Evolutionary conservation across 768 basidiomycete genomes (phyloP).

Genomic region (Phylloporus sp.): DNA sequence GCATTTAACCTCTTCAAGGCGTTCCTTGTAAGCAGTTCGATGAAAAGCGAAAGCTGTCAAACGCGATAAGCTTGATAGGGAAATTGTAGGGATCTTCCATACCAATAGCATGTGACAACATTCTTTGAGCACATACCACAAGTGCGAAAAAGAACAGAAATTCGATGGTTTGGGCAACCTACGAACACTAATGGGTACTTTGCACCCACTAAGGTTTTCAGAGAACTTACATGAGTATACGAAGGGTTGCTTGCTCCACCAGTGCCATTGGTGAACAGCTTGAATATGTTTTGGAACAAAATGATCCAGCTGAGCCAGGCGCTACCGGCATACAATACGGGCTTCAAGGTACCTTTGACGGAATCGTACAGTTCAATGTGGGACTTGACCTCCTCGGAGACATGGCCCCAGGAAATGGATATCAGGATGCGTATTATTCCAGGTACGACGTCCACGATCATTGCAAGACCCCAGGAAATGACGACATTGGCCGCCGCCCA

Average conservation of each 20-base stretch:
- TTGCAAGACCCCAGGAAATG: constrained; percentile 75
- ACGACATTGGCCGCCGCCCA: constrained; percentile 78
- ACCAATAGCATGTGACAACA: constrained; percentile 68
- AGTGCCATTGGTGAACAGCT: constrained; percentile 44
- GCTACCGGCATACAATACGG: constrained; percentile 67
- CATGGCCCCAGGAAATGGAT: constrained; percentile 66
- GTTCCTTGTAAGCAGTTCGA: constrained; percentile 71
- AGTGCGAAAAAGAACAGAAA: constrained; percentile 76
- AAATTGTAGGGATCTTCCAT: not conserved
- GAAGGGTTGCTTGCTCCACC: constrained; percentile 45
- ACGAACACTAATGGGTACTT: constrained; percentile 1
- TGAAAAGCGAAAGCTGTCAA: constrained; percentile 66
- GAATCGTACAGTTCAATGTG: constrained; percentile 67
- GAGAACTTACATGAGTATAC: constrained; percentile 56
- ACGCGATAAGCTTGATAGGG: not conserved
- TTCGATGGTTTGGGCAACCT: constrained; percentile 62
- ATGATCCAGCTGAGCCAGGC: constrained; percentile 74
- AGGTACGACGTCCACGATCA: constrained; percentile 68
- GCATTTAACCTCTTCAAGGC: constrained; percentile 52
- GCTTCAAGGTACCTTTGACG: constrained; percentile 67
- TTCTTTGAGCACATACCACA: constrained; percentile 57
- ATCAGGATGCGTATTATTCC: constrained; percentile 49
- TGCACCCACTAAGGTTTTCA: not conserved
- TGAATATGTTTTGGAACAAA: constrained; percentile 64
- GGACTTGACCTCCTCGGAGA: constrained; percentile 64